Conservation (phyloP, 805 yeast species). For the Ogataea nitratoaversa region DNA sequence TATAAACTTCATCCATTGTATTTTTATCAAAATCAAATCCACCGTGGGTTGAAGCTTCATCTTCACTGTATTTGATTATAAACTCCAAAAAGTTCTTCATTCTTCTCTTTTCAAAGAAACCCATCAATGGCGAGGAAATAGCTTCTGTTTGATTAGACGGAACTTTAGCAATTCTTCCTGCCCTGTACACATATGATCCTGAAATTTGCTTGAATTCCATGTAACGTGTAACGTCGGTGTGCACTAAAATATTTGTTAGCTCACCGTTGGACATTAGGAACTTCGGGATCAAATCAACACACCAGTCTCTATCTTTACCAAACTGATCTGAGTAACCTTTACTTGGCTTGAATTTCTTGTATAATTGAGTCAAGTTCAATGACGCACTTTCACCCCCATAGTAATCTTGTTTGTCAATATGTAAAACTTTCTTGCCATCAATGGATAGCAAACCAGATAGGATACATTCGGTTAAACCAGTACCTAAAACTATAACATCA, state of each 20-base stretch:
- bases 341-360: constrained; percentile 81
- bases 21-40: constrained; percentile 80
- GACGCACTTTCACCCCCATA: constrained; percentile 95
- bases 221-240: constrained; percentile 93
- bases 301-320: constrained; percentile 97
- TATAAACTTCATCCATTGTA: constrained; percentile 88
- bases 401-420: constrained; percentile 93
- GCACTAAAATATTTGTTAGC: constrained; percentile 88
- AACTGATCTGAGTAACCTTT: constrained; percentile 63
- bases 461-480: constrained; percentile 94
- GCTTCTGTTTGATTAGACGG: constrained; percentile 94
- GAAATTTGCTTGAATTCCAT: constrained; percentile 94
- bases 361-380: constrained; percentile 65
- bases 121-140: constrained; percentile 86
- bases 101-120: constrained; percentile 91
- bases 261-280: constrained; percentile 98
- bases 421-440: constrained; percentile 97
- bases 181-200: constrained; percentile 92
- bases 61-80: constrained; percentile 77
- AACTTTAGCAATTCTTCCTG: constrained; percentile 88
- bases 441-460: constrained; percentile 90
- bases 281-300: constrained; percentile 94
- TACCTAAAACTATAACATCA: constrained; percentile 94
- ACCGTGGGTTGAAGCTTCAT: constrained; percentile 74
- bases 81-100: constrained; percentile 90